Evolutionary conservation across 1,139 yeast species (phyloP), one percentile per base, ranked within the genome.

Genomic region (Schizosaccharomyces versatilis): DNA sequence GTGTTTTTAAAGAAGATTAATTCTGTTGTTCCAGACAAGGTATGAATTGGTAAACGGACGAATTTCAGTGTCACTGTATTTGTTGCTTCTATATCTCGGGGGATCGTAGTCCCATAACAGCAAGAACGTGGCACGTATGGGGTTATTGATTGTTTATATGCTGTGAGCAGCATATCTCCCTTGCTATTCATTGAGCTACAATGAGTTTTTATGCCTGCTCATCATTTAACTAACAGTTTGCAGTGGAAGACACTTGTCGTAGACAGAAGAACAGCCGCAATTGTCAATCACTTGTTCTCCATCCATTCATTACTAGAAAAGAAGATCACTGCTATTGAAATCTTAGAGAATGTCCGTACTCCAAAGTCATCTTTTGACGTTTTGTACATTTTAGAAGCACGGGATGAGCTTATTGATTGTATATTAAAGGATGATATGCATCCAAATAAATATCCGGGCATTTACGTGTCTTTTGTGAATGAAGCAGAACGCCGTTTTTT

Each of bases 371-470:
- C 71, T 41, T 72, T 76, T 53, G 83, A 76, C 60, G 85, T 80
- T 2, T 65, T 81, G 1, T 81, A 81, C 62, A 65, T 81, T 32
- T 62, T 80, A 19, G 76, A 76, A 53, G 82, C 85, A 1, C 66
- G 74, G 1, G 63, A 64, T 41, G 78, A 72, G 63, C 72, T 77
- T 10, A 67, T 79, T 53, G 77, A 76, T 56, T 80, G 86, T 64
- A 67, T 81, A 36, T 65, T 73, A 49, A 74, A 80, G 0, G 88
- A 81, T 63, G 68, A 70, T 19, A 62, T 66, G 7, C 81, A 82
- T 0, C 67, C 73, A 14, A 70, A 82, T 53, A 81, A 80, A 64
- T 73, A 73, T 38, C 73, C 71, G 40, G 79, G 53, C 54, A 44
- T 44, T 24, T 36, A 44, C 32, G 32, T 44, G 38, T n/a, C 32